A percentile compares a stretch with the other conserved stretches of the same genome.
These are phyloP conservation scores for Ceratocystis smalleyi DNA, from an alignment of 2,329 filamentous ascomycete species.

Conservation along the genomic window DNA sequence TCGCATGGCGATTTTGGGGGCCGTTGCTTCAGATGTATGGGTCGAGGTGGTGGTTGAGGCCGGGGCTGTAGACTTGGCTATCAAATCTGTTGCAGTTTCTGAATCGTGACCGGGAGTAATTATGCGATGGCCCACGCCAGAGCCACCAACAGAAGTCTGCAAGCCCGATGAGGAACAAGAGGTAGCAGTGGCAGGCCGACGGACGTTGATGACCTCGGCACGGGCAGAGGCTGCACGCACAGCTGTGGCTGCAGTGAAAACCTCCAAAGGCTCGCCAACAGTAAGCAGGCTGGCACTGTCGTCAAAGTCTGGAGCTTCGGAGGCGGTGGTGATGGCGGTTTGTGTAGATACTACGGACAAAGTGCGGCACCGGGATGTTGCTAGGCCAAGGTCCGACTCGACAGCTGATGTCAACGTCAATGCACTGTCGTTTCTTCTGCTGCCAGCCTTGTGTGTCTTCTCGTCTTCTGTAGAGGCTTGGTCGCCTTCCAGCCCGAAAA, in stretches of 20 bases:
- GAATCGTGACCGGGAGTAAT: not conserved
- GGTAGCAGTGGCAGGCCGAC: constrained; percentile 2
- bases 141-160: not conserved
- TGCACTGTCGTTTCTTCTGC: not conserved
- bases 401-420: not conserved
- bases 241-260: constrained; percentile 12
- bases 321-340: not conserved
- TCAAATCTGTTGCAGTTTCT: not conserved
- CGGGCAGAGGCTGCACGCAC: constrained; percentile 11
- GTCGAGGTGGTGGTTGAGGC: not conserved
- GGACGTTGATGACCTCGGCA: constrained; percentile 15
- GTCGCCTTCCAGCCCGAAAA: not conserved
- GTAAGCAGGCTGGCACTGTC: constrained; percentile 10
- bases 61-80: not conserved
- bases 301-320: constrained; percentile 1
- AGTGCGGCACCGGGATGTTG: not conserved
- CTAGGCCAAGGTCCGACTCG: constrained; percentile 5
- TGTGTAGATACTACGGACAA: not conserved
- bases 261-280: constrained; percentile 5
- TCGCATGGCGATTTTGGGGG: not conserved
- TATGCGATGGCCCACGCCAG: not conserved
- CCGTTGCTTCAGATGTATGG: not conserved
- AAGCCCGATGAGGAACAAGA: not conserved
- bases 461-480: not conserved
- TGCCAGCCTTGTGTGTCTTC: not conserved